Conservation (phyloP, 2,329 filamentous ascomycete species). For the Moelleriella libera region DNA sequence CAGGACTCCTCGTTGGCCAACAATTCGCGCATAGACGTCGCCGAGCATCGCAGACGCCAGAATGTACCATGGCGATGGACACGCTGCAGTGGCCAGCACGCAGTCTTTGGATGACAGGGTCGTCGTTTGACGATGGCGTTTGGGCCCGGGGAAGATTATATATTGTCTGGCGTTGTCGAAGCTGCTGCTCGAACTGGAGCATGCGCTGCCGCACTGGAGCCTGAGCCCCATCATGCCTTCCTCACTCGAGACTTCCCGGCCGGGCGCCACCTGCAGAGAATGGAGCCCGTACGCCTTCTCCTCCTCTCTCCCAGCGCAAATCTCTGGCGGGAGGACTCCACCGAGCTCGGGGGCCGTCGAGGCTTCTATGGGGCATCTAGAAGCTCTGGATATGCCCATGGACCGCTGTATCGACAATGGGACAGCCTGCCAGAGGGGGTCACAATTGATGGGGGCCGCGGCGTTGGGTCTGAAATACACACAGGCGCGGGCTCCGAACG, state of each 20-base stretch:
- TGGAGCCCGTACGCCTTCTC: background rate
- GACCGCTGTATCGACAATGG: background rate
- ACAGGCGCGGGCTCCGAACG: background rate
- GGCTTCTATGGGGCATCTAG: background rate
- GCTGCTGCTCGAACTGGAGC: background rate
- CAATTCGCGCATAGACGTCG: background rate
- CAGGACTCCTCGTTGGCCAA: background rate
- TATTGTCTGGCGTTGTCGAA: background rate
- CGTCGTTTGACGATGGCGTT: too few species aligned
- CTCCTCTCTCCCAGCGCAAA: background rate
- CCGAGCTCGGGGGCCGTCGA: background rate
- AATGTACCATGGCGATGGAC: background rate
- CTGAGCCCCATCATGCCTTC: background rate
- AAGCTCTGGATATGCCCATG: background rate
- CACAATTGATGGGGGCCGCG: background rate
- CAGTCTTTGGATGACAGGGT: too few species aligned
- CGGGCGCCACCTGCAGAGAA: background rate
- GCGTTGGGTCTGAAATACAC: background rate
- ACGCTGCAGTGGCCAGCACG: too few species aligned
- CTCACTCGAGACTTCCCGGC: background rate
- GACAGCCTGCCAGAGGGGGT: background rate
- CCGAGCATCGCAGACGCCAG: background rate
- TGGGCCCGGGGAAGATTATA: background rate
- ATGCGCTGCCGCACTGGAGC: background rate
- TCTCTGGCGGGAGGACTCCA: background rate